Conservation (phyloP, 306 rosid genomes). For the Glycine tomentella region DNA sequence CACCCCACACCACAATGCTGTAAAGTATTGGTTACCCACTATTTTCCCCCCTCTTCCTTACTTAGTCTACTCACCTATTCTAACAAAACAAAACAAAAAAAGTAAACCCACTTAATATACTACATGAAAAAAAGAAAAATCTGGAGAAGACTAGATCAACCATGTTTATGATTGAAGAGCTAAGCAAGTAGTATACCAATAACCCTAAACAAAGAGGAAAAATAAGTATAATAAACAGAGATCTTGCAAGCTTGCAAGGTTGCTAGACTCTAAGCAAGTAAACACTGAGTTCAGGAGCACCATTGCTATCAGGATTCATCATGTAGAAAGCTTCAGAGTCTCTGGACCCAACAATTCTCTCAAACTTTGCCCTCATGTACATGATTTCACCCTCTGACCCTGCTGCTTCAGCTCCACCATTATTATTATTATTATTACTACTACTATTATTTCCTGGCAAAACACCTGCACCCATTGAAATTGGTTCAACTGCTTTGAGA, state of each 20-base stretch:
- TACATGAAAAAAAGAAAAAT: conserved; percentile 35
- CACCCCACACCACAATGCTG: conserved; percentile 59
- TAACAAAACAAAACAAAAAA: conserved; percentile 29
- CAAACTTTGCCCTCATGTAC: conserved; percentile 98
- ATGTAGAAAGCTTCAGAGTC: conserved; percentile 92
- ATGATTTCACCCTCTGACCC: conserved; percentile 60
- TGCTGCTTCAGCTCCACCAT: conserved; percentile 48
- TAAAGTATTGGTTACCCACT: conserved; percentile 66
- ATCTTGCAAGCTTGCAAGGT: conserved; percentile 25
- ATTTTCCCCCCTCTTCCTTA: conserved; percentile 35
- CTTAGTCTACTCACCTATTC: conserved; percentile 39
- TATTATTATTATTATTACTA: not conserved
- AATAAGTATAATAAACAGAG: conserved; percentile 26
- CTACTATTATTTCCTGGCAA: conserved; percentile 56
- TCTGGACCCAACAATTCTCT: conserved; percentile 91
- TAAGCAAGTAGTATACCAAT: conserved; percentile 52
- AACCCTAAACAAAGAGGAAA: conserved; percentile 41
- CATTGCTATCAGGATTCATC: conserved; percentile 98
- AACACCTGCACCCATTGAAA: conserved; percentile 96
- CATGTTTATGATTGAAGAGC: conserved; percentile 53
- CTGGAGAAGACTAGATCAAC: conserved; percentile 49
- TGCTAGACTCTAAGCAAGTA: conserved; percentile 88
- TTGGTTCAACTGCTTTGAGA: conserved; percentile 86
- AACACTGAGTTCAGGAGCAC: conserved; percentile 93
- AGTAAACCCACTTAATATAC: conserved; percentile 51